These are phyloP conservation scores for Fusarium euwallaceae DNA, from an alignment of 2,329 filamentous ascomycete genomes.

Conservation along the genomic window DNA sequence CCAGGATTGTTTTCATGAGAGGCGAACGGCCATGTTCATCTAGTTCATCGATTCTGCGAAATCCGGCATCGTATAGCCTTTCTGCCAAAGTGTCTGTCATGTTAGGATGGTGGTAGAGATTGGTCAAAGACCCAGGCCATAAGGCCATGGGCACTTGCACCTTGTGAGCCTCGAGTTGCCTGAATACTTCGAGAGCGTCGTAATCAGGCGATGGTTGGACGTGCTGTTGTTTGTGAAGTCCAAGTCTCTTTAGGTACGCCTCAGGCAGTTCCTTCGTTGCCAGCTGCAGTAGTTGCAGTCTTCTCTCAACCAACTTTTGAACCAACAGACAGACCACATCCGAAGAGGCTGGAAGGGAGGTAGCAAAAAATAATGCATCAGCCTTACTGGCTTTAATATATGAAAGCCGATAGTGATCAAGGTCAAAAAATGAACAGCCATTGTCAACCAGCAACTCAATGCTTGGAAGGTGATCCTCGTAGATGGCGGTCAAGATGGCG, in stretches of 20 bases:
- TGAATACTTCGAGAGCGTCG: background rate
- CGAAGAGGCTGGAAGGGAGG: background rate
- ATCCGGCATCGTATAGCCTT: background rate
- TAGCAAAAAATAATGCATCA: background rate
- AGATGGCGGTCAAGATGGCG: background rate
- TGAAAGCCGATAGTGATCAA: too few species aligned
- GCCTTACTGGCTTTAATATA: background rate
- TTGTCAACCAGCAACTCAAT: background rate
- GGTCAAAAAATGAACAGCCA: background rate
- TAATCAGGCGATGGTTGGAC: background rate
- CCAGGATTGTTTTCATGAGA: background rate
- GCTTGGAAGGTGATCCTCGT: background rate
- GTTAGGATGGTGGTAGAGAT: background rate
- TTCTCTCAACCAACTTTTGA: background rate
- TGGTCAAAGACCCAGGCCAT: background rate
- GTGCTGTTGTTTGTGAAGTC: background rate
- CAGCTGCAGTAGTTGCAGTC: background rate
- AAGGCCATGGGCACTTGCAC: background rate
- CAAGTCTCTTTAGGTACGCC: background rate
- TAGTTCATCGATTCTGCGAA: background rate
- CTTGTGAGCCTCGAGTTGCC: background rate
- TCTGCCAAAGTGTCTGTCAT: background rate
- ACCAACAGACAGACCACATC: background rate
- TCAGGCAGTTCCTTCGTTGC: background rate
- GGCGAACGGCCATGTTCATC: background rate